These are phyloP conservation scores for Solanum infundibuliforme DNA, from an alignment of 257 asterid species.

Conservation along the genomic window DNA sequence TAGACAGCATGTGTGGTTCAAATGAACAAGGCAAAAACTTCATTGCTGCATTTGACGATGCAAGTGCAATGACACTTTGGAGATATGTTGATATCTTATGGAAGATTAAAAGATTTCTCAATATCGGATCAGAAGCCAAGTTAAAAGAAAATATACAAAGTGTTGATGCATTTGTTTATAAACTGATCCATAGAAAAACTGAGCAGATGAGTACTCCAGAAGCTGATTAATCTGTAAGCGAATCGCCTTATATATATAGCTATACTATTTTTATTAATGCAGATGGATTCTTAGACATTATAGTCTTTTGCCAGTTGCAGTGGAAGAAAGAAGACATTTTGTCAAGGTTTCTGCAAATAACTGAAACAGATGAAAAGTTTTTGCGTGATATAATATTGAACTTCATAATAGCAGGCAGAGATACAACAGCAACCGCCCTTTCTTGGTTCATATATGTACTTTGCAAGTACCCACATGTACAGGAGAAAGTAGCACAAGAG, in stretches of 20 bases:
- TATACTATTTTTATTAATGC: not conserved
- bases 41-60: slow-evolving; percentile 38
- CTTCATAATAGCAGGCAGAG: slow-evolving; percentile 48
- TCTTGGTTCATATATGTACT: slow-evolving; percentile 26
- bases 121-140: slow-evolving; percentile 37
- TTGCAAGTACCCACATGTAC: not conserved
- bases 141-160: slow-evolving; percentile 25
- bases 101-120: slow-evolving; percentile 34
- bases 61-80: slow-evolving; percentile 31
- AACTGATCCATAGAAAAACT: slow-evolving; percentile 26
- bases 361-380: slow-evolving; percentile 22
- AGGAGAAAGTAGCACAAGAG: not conserved
- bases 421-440: slow-evolving; percentile 37
- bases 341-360: slow-evolving; percentile 35
- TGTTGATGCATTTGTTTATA: slow-evolving; percentile 38
- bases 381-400: slow-evolving; percentile 41
- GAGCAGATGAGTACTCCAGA: slow-evolving; percentile 21
- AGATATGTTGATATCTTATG: slow-evolving; percentile 41
- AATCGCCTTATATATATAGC: not conserved
- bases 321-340: slow-evolving; percentile 47
- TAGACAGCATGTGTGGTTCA: slow-evolving; percentile 43
- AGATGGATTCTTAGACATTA: not conserved
- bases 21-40: slow-evolving; percentile 35
- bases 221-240: slow-evolving; percentile 23
- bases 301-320: slow-evolving; percentile 15